Percentiles rank a stretch among this genome's conserved stretches.
Conservation (phyloP, 2,329 filamentous ascomycete genomes). For the Alternaria metachromatica region DNA sequence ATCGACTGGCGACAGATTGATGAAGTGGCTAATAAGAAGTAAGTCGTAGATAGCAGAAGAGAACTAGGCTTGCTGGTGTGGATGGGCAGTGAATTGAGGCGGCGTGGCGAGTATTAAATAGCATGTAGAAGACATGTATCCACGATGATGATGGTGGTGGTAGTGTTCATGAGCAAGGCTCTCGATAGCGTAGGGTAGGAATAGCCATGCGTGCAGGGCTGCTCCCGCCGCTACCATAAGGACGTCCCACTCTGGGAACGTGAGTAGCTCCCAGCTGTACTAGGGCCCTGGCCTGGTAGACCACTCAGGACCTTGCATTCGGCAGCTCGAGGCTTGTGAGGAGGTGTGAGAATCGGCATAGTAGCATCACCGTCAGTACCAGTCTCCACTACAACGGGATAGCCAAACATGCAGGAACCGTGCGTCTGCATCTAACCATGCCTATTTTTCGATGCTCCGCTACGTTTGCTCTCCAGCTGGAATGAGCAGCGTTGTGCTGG, state of each 20-base stretch:
- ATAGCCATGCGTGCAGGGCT: slow-evolving; percentile 37
- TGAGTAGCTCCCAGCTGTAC: slow-evolving; percentile 48
- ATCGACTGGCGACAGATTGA: slow-evolving; percentile 23
- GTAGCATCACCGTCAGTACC: slow-evolving; percentile 32
- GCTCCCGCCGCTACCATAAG: slow-evolving; percentile 46
- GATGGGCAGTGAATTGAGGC: slow-evolving; percentile 25
- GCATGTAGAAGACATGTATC: slow-evolving; percentile 32
- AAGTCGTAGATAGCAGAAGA: slow-evolving; percentile 8
- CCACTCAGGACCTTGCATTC: slow-evolving; percentile 45
- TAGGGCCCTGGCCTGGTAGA: slow-evolving; percentile 25
- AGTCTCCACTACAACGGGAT: slow-evolving; percentile 20
- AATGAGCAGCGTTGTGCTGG: slow-evolving; percentile 36
- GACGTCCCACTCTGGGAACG: slow-evolving; percentile 46
- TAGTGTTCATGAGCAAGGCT: slow-evolving; percentile 37
- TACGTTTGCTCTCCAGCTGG: slow-evolving; percentile 41
- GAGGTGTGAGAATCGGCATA: slow-evolving; percentile 32
- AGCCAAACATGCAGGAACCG: slow-evolving; percentile 31
- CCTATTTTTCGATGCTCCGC: slow-evolving; percentile 31
- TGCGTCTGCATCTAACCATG: slow-evolving; percentile 25
- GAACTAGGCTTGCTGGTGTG: slow-evolving; percentile 28
- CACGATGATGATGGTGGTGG: slow-evolving; percentile 21
- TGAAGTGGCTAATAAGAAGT: slow-evolving; percentile 8
- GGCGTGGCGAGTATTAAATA: slow-evolving; percentile 48
- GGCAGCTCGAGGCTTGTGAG: slow-evolving; percentile 32
- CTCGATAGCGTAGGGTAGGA: slow-evolving; percentile 21